Evolutionary conservation across 345 rosid species (phyloP).

Genomic region (Brassica carinata): DNA sequence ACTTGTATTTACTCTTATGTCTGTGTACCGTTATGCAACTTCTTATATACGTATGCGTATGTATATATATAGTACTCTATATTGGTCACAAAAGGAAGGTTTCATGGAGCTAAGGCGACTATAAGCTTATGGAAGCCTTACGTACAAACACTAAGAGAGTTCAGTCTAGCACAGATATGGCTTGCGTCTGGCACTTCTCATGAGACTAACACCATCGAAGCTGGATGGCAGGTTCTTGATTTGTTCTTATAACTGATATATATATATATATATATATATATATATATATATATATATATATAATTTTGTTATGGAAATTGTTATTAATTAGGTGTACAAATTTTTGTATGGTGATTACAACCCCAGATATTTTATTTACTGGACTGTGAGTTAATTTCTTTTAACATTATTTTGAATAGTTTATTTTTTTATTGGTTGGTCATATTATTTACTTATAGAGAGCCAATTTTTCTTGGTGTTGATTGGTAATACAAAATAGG

Average conservation of each 20-base stretch:
- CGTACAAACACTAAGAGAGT: neutral
- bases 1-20: neutral
- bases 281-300: too few relatives aligned
- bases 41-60: neutral
- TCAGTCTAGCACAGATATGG: constrained; percentile 14
- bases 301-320: neutral
- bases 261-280: too few relatives aligned
- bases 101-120: neutral
- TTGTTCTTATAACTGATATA: neutral
- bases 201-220: neutral
- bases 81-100: neutral
- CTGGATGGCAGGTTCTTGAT: constrained; percentile 13
- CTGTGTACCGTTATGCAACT: neutral
- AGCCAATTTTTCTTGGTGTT: neutral
- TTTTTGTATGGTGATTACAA: neutral
- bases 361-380: neutral
- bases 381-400: neutral
- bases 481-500: neutral
- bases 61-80: neutral
- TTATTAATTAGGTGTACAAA: neutral
- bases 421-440: neutral
- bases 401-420: neutral
- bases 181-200: neutral
- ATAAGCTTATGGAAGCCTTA: constrained; percentile 14
- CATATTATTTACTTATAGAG: neutral